A percentile compares a stretch with the other conserved stretches of the same genome.
Conservation (phyloP, 1,284 basidiomycete species). For the Leccinum solheimii region DNA sequence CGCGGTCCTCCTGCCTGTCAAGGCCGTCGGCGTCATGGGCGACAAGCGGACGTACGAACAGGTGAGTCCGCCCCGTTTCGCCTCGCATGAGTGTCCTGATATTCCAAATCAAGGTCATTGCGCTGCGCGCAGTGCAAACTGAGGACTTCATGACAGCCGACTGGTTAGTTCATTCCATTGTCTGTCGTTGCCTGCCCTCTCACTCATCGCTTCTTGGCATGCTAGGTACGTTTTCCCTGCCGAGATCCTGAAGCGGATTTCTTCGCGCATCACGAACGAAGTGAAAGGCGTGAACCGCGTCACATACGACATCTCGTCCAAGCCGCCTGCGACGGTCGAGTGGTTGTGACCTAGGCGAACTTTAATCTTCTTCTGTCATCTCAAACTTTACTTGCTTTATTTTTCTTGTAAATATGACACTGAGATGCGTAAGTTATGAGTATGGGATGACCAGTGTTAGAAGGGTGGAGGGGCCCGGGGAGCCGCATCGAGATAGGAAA, state of each 20-base stretch:
- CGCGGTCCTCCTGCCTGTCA: constrained; percentile 94
- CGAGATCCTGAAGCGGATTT: constrained; percentile 87
- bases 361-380: not conserved
- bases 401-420: not conserved
- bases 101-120: constrained; percentile 64
- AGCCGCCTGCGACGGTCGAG: constrained; percentile 82
- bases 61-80: constrained; percentile 41
- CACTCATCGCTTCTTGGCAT: not conserved
- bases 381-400: not conserved
- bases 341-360: constrained; percentile 38
- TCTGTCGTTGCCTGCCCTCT: not conserved
- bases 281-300: constrained; percentile 92
- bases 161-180: constrained; percentile 54
- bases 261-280: constrained; percentile 98
- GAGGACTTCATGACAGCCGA: constrained; percentile 99
- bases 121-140: constrained; percentile 86
- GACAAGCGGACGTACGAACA: constrained; percentile 98
- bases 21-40: constrained; percentile 97
- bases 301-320: constrained; percentile 96
- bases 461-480: not conserved
- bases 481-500: too few relatives aligned
- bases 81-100: not conserved
- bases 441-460: not conserved
- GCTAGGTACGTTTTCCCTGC: constrained; percentile 92
- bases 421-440: not conserved